These are phyloP conservation scores for Chaetomium strumarium DNA, from an alignment of 2,329 filamentous ascomycete genomes.

Conservation along the genomic window DNA sequence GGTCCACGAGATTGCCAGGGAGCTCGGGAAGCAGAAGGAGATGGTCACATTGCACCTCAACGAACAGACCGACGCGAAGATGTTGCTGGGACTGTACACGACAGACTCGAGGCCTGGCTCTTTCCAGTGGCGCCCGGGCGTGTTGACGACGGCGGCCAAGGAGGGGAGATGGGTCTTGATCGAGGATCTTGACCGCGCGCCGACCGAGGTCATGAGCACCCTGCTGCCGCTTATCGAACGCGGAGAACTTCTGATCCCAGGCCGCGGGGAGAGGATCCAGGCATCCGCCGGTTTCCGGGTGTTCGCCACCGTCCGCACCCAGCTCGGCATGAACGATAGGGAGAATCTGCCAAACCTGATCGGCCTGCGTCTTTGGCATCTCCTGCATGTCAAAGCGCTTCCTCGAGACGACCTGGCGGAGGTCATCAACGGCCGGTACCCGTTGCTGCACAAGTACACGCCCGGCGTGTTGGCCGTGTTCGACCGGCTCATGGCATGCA, in stretches of 20 bases:
- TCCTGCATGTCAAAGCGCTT: constrained; percentile 63
- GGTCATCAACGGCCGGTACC: constrained; percentile 66
- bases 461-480: constrained; percentile 56
- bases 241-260: constrained; percentile 84
- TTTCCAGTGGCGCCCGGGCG: constrained; percentile 87
- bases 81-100: constrained; percentile 89
- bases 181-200: constrained; percentile 91
- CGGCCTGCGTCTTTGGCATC: constrained; percentile 80
- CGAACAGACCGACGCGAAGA: constrained; percentile 96
- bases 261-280: constrained; percentile 75
- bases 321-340: constrained; percentile 59
- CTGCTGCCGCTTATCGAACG: constrained; percentile 88
- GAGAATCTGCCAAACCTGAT: constrained; percentile 69
- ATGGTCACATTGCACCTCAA: constrained; percentile 96
- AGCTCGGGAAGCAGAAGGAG: constrained; percentile 69
- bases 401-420: constrained; percentile 63
- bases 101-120: constrained; percentile 81
- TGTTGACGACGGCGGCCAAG: constrained; percentile 85
- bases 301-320: constrained; percentile 82
- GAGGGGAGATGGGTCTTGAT: constrained; percentile 97
- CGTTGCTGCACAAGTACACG: constrained; percentile 59
- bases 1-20: constrained; percentile 73
- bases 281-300: constrained; percentile 83
- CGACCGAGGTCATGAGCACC: constrained; percentile 89
- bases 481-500: constrained; percentile 44